Base-by-base conservation (phyloP, 2,329 filamentous ascomycete species). In the Raffaelea albimanens region DNA sequence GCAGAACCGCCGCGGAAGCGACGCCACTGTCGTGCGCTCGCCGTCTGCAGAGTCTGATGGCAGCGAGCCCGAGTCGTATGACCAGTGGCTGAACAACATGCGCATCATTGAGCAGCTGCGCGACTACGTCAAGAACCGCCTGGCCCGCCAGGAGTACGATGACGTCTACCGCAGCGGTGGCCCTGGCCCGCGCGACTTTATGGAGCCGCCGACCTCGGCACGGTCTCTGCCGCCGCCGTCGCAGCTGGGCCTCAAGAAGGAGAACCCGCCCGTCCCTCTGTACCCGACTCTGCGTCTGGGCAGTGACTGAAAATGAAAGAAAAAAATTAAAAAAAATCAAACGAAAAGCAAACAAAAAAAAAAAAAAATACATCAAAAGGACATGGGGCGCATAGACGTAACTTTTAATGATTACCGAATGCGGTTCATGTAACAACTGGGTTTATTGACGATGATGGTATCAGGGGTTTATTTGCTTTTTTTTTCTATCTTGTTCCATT, bases 41-140 rank as follows among this genome's bases (percentile, higher is more conserved):
- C 77, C 78, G 8, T 75, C 76, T 0, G 70, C 65, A 3, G 68
- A 74, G 44, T 79, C 75, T 5, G 76, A 82, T 52, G 70, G 49
- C 49, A 72, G 72, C 48, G 75, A 80, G 57, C 73, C 75, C 22
- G 78, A 81, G 58, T 72, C 72, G 46, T 80, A 83, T 59, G 80
- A 83, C 57, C 68, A 71, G 48, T 83, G 80, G 80, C 64, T 83
- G 13, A 77, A 82, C 62, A 80, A 83, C 58, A 76, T 83, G 60
- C 78, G 80, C 33, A 71, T 76, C 45, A 80, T 83, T 45, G 80
- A 83, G 64, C 73, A 68, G 40, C 70, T 84, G 34, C 70, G 78
- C 36, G 72, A 75, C 52, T 76, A 78, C 51, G 69, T 84, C 46
- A 70, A 69, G 42, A 67, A 74, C 11, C 73, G 78, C 29, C 68